Conservation (phyloP, 805 yeast genomes). For the Pichia gijzeniarum region DNA sequence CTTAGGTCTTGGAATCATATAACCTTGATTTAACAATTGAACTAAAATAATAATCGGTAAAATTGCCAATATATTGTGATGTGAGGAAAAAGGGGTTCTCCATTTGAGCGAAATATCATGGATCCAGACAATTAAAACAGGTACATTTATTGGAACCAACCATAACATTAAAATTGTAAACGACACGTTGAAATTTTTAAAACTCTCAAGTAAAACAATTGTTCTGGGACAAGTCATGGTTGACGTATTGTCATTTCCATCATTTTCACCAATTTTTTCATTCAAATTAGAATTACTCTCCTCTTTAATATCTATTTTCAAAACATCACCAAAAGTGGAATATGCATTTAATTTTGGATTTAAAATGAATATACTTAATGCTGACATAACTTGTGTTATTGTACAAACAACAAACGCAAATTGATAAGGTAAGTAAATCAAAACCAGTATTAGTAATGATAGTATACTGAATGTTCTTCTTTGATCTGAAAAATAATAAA, state of each 20-base stretch:
- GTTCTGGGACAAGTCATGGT: neutral
- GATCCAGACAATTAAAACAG: constrained; percentile 72
- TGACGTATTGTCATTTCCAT: neutral
- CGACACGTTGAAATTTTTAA: constrained; percentile 56
- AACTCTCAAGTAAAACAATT: constrained; percentile 19
- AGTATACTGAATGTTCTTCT: constrained; percentile 13
- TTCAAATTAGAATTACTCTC: neutral
- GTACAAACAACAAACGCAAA: constrained; percentile 61
- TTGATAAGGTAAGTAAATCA: constrained; percentile 70
- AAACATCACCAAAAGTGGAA: neutral
- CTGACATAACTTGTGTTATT: constrained; percentile 41
- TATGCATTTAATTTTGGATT: constrained; percentile 8
- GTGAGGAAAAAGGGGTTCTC: constrained; percentile 81
- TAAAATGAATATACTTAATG: constrained; percentile 2
- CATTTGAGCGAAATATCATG: constrained; percentile 73
- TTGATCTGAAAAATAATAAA: constrained; percentile 17
- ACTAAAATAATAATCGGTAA: constrained; percentile 62
- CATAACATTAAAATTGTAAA: constrained; percentile 64
- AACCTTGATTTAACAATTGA: constrained; percentile 44
- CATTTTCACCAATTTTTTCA: neutral
- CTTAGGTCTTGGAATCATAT: constrained; percentile 36
- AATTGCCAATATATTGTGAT: constrained; percentile 75
- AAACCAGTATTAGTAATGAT: constrained; percentile 14
- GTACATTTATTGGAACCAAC: constrained; percentile 72
- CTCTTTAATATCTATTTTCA: neutral